Evolutionary conservation across 768 basidiomycete species (phyloP), one percentile per base, ranked within the genome.

Genomic region (Chiua virens): DNA sequence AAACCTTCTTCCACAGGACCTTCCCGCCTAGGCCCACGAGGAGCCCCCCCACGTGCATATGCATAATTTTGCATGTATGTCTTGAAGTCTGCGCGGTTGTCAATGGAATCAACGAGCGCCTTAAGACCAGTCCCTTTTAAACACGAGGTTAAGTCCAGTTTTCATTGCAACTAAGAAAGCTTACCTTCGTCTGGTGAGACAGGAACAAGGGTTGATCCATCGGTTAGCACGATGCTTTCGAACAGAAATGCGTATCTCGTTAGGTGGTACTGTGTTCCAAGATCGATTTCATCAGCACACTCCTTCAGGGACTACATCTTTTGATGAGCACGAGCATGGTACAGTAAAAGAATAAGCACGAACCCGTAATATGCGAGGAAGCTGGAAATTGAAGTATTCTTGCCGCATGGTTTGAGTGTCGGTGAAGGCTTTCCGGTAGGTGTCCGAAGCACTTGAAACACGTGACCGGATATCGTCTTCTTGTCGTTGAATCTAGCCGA

Each of bases 231-330:
- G 22, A 90, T 87, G 59, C 86, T 90, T 70, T 99, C 97, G 61
- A 89, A 95, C 21, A 98, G 73, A 72, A 92, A 98, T 1, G 93
- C 90, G 68, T 97, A 98, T 70, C 95, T 80, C 1, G 92, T 88
- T 42, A 98, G 75, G 69, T 98, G 96, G 69, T 98, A 99, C 70
- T 98, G 96, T 5, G 92, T 94, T n/a, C 95, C 97, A 39, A 97
- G 76, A 68, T 99, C 97, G 47, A 98, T 85, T 70, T 99, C 97
- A 62, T 98, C 96, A 22, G 90, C 82, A 61, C 92, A 92, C 67
- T 98, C 94, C 68, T 98, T 98, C 52, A 99, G 75, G 20, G 89
- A 81, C 92, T 93, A 42, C 50, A 51, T 45, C 32, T 20, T 15
- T 35, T 41, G 35, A 49, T 67, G 18, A 59, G 55, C 30, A 45